Conservation (phyloP, 352 stramenopile genomes). For the Phytophthora pseudosyringae region DNA sequence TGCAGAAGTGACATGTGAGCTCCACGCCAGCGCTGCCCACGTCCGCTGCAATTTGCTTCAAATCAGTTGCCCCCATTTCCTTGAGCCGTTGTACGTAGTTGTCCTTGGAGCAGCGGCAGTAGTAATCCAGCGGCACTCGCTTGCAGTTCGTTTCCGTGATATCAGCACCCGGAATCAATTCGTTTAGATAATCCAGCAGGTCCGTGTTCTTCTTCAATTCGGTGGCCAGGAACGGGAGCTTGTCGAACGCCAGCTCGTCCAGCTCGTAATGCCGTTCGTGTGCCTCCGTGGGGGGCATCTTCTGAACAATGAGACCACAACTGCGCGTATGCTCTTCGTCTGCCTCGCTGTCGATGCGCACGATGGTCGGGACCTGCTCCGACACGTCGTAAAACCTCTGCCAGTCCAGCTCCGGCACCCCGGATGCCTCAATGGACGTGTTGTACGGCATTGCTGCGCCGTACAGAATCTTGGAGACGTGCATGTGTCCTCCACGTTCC, state of each 20-base stretch:
- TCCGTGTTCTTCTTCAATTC: conserved; percentile 61
- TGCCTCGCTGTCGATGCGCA: conserved; percentile 71
- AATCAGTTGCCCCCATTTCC: conserved; percentile 54
- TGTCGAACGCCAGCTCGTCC: conserved; percentile 69
- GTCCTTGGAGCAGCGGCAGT: conserved; percentile 84
- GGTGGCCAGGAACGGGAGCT: conserved; percentile 48
- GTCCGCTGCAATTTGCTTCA: conserved; percentile 60
- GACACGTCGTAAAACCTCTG: conserved; percentile 86
- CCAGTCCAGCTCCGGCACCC: conserved; percentile 74
- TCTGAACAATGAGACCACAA: conserved; percentile 84
- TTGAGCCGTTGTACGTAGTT: conserved; percentile 60
- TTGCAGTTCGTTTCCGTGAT: conserved; percentile 64
- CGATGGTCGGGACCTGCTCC: conserved; percentile 86
- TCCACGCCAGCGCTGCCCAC: conserved; percentile 62
- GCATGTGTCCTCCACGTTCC: conserved; percentile 57
- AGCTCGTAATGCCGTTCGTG: conserved; percentile 70
- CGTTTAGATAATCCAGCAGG: conserved; percentile 76
- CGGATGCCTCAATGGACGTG: conserved; percentile 71
- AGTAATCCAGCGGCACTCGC: conserved; percentile 80
- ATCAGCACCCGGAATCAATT: conserved; percentile 73
- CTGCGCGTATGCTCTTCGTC: conserved; percentile 56
- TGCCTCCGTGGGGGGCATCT: conserved; percentile 67
- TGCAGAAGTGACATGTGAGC: conserved; percentile 88
- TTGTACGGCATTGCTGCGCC: conserved; percentile 76
- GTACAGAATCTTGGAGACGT: conserved; percentile 84